Evolutionary conservation across 2,329 filamentous ascomycete species (phyloP), one percentile per base, ranked within the genome.

Genomic region (Xylariales sp.): DNA sequence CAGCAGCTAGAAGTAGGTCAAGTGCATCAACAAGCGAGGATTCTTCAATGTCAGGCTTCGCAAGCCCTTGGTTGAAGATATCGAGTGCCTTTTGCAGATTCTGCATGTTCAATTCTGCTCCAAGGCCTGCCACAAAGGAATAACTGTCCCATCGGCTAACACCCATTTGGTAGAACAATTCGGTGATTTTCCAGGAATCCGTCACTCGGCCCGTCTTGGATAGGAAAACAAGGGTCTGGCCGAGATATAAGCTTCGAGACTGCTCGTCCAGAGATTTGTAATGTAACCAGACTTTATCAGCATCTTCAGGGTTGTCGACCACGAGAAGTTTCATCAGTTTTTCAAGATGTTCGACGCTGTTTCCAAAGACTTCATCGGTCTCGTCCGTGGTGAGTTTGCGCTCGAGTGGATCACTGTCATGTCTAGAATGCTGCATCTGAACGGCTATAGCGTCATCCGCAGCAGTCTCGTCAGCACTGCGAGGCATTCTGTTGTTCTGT

Each of bases 111-210:
- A 76, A 47, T 21, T 68, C 60, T 3, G 71, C 62, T 8, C 61
- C 53, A 4, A 77, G 53, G 7, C 61, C 69, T 0, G 65, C 60
- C 3, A 62, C 51, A 3, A 75, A 60, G 4, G 64, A 43, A 3
- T 59, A 51, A 10, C 68, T 55, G 12, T 64, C 62, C 72, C 71
- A 75, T 5, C 55, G 43, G 0, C 59, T 47, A 2, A 49, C 25
- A 1, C 61, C 51, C 2, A 72, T 52, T 21, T 63, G 54, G 3
- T 58, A 56, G 38, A 76, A 73, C 2, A 77, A 45, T 3, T 68
- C 61, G 4, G 64, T 54, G n/a, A 73, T 62, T 42, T 71, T 66
- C 51, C 62, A 62, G 1, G 64, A 65, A 36, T 76, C 70, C 3
- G 68, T 55, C 7, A 64, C 49, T n/a, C 65, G 63, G 4, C 53